phyloP scores from a whole-genome alignment of 2,329 filamentous ascomycete species.

The Calonectria fujianensis region DNA sequence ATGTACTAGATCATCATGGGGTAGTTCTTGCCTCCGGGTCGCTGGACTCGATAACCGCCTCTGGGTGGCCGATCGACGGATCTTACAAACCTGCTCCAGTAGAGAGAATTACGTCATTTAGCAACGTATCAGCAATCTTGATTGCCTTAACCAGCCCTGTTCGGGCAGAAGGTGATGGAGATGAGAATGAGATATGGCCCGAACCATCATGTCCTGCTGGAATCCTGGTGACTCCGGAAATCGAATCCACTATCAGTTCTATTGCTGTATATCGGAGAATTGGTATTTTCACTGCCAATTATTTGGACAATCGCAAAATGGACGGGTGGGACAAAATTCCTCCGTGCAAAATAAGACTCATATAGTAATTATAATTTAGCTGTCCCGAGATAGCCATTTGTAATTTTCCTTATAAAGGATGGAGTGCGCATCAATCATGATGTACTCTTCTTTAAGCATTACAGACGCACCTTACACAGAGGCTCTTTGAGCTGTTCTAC shows the following conservation, averaged over 20 bases:
- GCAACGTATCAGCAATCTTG: not conserved
- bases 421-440: too few relatives aligned
- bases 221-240: constrained; percentile 14
- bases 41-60: constrained; percentile 7
- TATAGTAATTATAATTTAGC: not conserved
- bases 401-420: too few relatives aligned
- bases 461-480: too few relatives aligned
- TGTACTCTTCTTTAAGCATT: too few relatives aligned
- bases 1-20: not conserved
- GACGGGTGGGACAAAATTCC: not conserved
- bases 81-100: constrained; percentile 12
- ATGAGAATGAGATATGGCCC: not conserved
- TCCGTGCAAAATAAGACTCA: not conserved
- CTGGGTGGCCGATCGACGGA: not conserved
- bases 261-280: not conserved
- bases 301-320: not conserved
- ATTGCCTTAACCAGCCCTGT: constrained; percentile 2
- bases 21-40: not conserved
- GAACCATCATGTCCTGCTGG: constrained; percentile 9
- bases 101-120: not conserved
- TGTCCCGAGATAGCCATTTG: too few relatives aligned
- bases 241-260: not conserved
- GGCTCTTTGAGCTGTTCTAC: too few relatives aligned
- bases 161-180: not conserved
- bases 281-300: not conserved